phyloP scores from a whole-genome alignment of 2,329 filamentous ascomycete genomes.

The Colletotrichum phormii region DNA sequence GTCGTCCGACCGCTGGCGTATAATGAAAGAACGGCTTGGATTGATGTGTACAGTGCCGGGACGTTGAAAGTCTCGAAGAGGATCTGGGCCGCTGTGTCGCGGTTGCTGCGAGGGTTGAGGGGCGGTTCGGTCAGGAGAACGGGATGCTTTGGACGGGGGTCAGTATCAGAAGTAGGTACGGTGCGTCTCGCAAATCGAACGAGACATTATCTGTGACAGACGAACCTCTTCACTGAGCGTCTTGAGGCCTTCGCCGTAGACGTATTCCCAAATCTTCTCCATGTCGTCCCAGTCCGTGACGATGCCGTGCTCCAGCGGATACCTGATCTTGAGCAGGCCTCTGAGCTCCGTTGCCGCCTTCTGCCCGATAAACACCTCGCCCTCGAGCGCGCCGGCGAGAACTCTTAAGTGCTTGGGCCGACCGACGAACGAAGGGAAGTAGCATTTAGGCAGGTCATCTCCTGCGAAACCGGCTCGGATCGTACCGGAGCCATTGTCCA shows the following conservation, averaged over 20 bases:
- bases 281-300: constrained; percentile 99
- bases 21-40: constrained; percentile 94
- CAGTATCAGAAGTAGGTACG: constrained; percentile 32
- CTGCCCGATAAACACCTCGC: constrained; percentile 96
- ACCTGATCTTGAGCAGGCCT: constrained; percentile 93
- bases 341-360: constrained; percentile 88
- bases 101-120: constrained; percentile 93
- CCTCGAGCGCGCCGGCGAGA: constrained; percentile 94
- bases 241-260: constrained; percentile 96
- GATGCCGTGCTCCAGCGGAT: constrained; percentile 96
- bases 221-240: constrained; percentile 93
- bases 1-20: constrained; percentile 97
- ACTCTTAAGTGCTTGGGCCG: constrained; percentile 95
- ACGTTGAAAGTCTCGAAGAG: constrained; percentile 99
- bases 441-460: constrained; percentile 95
- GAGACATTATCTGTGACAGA: constrained; percentile 23
- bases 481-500: constrained; percentile 98
- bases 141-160: constrained; percentile 73
- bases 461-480: constrained; percentile 97
- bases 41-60: constrained; percentile 94
- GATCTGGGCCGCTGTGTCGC: constrained; percentile 95
- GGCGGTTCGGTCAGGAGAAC: constrained; percentile 96
- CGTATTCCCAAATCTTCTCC: constrained; percentile 99
- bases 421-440: constrained; percentile 97
- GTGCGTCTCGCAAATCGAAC: neutral